Percentiles rank a stretch among this genome's conserved stretches.
Conservation (phyloP, 257 asterid species). For the Lycium ferocissimum region DNA sequence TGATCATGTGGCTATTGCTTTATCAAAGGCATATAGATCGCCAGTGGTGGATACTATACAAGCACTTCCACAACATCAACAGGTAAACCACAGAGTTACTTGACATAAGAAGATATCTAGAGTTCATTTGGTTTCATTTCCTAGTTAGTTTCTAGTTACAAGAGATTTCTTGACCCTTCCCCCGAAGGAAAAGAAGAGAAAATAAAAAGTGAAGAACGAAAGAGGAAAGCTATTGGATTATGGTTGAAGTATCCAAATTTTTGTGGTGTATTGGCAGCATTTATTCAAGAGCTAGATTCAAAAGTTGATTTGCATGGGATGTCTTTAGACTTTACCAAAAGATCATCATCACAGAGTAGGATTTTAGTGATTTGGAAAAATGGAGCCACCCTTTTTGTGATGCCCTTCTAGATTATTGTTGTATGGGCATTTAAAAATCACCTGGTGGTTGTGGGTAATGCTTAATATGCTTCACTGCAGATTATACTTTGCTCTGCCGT, state of each 20-base stretch:
- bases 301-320: not conserved
- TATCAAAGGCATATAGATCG: slow-evolving; percentile 79
- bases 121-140: slow-evolving; percentile 20
- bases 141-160: not conserved
- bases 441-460: slow-evolving; percentile 11
- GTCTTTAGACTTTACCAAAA: not conserved
- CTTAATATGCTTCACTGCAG: slow-evolving; percentile 48
- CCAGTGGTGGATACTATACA: slow-evolving; percentile 84
- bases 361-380: not conserved
- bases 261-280: slow-evolving; percentile 15
- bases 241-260: slow-evolving; percentile 16
- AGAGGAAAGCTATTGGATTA: not conserved
- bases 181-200: not conserved
- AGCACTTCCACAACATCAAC: slow-evolving; percentile 98
- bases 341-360: not conserved
- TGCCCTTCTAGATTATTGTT: not conserved
- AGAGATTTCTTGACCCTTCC: not conserved
- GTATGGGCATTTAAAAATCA: not conserved
- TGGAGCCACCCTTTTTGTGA: not conserved
- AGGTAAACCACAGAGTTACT: slow-evolving; percentile 49
- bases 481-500: slow-evolving; percentile 94
- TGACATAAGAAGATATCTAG: slow-evolving; percentile 12
- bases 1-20: slow-evolving; percentile 89
- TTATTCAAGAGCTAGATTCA: not conserved
- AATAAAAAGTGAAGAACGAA: not conserved